Evolutionary conservation across 2,329 filamentous ascomycete species (phyloP).

Genomic region (Gliomastix tumulicola): DNA sequence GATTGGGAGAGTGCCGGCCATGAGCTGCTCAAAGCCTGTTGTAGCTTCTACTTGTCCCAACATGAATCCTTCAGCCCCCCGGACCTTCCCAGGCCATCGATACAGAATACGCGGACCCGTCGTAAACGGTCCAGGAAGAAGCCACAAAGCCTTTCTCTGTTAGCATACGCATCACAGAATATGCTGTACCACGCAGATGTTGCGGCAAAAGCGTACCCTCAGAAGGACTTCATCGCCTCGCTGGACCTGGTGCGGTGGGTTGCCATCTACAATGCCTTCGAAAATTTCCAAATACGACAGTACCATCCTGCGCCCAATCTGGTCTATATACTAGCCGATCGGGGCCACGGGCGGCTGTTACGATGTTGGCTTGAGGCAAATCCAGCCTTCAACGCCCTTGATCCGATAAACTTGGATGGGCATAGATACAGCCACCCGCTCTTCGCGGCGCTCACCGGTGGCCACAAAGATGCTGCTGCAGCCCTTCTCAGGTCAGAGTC

Average conservation of each 20-base stretch:
- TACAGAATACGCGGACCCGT: no score
- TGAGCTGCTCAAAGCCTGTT: slow-evolving; percentile 35
- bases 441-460: neutral
- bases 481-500: neutral
- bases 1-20: slow-evolving; percentile 25
- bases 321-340: neutral
- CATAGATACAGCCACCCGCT: neutral
- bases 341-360: no score
- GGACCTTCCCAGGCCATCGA: neutral
- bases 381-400: neutral
- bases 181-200: slow-evolving; percentile 2
- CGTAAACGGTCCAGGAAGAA: neutral
- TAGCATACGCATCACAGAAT: slow-evolving; percentile 25
- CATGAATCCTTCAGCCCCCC: neutral
- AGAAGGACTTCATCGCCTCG: slow-evolving; percentile 23
- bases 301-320: neutral
- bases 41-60: slow-evolving; percentile 26
- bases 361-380: no score
- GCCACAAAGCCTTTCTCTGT: slow-evolving; percentile 27
- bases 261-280: slow-evolving; percentile 13
- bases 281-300: neutral
- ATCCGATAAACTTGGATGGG: neutral
- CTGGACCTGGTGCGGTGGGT: slow-evolving; percentile 24
- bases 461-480: neutral
- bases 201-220: slow-evolving; percentile 11